Percentiles rank a stretch among this genome's conserved stretches.
phyloP scores from a whole-genome alignment of 306 rosid genomes.

The Vicia sativa region DNA sequence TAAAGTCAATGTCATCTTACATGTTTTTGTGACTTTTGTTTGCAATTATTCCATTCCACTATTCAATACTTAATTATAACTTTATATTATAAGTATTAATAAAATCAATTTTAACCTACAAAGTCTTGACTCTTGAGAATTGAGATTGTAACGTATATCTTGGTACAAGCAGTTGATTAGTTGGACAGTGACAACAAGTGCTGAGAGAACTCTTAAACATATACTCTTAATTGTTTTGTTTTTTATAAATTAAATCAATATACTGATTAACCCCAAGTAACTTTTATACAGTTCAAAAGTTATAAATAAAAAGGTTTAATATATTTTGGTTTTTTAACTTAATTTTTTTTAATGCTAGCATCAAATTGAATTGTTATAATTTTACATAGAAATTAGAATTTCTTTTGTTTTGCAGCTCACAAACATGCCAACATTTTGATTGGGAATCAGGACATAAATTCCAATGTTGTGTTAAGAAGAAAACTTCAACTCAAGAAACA shows the following conservation, averaged over 20 bases:
- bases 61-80: background rate
- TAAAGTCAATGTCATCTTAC: conserved; percentile 6
- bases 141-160: background rate
- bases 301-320: no score
- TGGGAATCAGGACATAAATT: conserved; percentile 42
- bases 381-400: no score
- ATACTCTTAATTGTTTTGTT: background rate
- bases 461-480: conserved; percentile 22
- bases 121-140: no score
- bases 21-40: background rate
- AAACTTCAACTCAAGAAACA: conserved; percentile 1
- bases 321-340: no score
- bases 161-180: background rate
- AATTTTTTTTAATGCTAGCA: no score
- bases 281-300: no score
- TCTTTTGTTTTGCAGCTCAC: conserved; percentile 34
- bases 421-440: conserved; percentile 40
- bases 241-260: no score
- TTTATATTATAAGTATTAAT: background rate
- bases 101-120: no score
- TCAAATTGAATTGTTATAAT: no score
- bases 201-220: background rate
- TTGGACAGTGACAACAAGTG: conserved; percentile 19
- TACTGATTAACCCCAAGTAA: no score
- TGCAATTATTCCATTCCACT: background rate